Evolutionary conservation across 768 basidiomycete species (phyloP).

Genomic region (Mycena indigotica): DNA sequence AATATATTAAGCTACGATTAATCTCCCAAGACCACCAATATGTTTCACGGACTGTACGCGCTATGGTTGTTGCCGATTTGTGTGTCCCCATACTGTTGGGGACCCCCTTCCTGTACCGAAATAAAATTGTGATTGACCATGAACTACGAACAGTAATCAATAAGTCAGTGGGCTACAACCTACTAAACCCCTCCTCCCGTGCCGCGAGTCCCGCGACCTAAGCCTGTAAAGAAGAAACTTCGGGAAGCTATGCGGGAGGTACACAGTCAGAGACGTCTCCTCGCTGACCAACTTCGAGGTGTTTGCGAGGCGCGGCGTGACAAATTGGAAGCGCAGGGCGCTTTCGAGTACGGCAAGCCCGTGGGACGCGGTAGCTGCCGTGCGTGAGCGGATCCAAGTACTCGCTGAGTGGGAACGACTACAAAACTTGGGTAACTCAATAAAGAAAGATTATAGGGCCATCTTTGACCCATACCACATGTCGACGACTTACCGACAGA

Average conservation of each 20-base stretch:
- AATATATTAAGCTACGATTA: not conserved
- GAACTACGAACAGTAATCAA: not conserved
- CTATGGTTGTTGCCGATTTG: not conserved
- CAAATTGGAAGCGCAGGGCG: not conserved
- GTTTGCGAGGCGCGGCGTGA: not conserved
- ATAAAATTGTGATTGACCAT: not conserved
- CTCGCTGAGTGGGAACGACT: conserved; percentile 7
- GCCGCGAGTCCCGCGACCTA: not conserved
- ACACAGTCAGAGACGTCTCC: not conserved
- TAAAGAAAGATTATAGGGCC: not conserved
- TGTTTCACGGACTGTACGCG: not conserved
- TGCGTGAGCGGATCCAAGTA: not conserved
- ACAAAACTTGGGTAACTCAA: not conserved
- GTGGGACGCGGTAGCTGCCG: conserved; percentile 1
- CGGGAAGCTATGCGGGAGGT: not conserved
- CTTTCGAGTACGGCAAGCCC: not conserved
- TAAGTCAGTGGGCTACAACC: not conserved
- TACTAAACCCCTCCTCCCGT: not conserved
- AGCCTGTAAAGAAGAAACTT: not conserved
- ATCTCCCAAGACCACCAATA: not conserved
- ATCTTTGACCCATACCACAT: conserved; percentile 24
- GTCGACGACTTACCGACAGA: conserved; percentile 23
- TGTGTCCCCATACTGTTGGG: not conserved
- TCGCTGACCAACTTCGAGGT: not conserved
- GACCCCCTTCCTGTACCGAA: not conserved